Evolutionary conservation across 2,329 filamentous ascomycete genomes (phyloP), one percentile per base, ranked within the genome.

Genomic region (Herpotrichia juniperi): DNA sequence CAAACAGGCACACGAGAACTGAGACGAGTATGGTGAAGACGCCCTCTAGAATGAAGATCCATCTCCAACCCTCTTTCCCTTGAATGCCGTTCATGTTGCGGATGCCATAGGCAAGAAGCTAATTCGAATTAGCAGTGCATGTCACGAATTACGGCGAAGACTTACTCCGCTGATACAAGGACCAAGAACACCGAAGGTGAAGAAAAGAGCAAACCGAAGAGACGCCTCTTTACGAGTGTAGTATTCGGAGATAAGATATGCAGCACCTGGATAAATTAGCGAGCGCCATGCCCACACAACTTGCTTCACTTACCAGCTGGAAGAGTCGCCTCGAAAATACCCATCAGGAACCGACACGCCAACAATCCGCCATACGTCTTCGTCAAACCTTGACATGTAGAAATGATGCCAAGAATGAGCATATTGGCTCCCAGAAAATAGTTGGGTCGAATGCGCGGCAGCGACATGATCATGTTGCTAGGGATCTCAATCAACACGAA

Each of bases 341-440:
- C 68, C 64, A 71, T 68, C 50, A 69, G 26, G 37, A 71, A 71
- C n/a, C 68, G 59, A 16, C 63, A 44, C 10, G 61, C 62, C 31
- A 69, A 54, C 10, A 71, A 48, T 17, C 67, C 67, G 6, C 59
- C 59, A 40, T 71, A 69, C 8, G 62, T 61, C 24, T 49, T 50
- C 5, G 67, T 68, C 17, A 71, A 50, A 1, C 68, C 68, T 43
- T 71, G 68, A 31, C 64, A 69, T 12, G 58, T 69, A 7, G 66
- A 49, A 12, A 69, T 79, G 11, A 79, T 71, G 11, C 89, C 89
- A 85, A 89, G 85, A 1, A 82, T 79, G 61, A 83, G 81, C 87
- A 96, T 94, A 67, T 93, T 94, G 28, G 81, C 76, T 6, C 91
- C 88, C 50, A 94, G 87, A 69, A 94, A 96, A 46, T 91, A 76